Evolutionary conservation across 2,329 filamentous ascomycete genomes (phyloP), one percentile per base, ranked within the genome.

Genomic region (Pseudohalonectria lignicola): DNA sequence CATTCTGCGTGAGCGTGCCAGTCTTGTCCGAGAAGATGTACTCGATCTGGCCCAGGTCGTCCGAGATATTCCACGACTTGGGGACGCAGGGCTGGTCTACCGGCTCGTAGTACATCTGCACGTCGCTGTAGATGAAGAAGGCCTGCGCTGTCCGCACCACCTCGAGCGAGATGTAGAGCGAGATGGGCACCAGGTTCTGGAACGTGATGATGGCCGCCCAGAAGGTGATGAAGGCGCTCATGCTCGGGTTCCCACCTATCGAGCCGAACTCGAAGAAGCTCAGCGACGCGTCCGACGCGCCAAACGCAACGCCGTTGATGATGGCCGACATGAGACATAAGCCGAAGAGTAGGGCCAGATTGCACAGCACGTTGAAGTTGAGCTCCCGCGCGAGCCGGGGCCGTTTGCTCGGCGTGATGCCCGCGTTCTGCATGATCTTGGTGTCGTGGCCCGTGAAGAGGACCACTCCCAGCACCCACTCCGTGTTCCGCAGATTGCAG

Each of bases 341-440:
- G 54, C 79, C 54, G 52, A 94, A 80, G 12, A 98, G 74, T 48
- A 98, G 79, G 50, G 83, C 67, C 54, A 98, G 96, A 61, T 98
- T 98, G 72, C 88, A 94, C 43, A 96, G 74, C 57, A 98, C 88
- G 59, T 94, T 94, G 74, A 86, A 93, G 65, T 98, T 98, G 49
- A 98, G 74, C 56, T 94, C 88, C 45, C 86, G 82, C 38, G 88
- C 86, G 50, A 98, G 88, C 48, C 86, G 79, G 28, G 92, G 78
- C 45, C 90, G 83, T 66, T 98, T 98, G 56, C 79, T 94, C 11
- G 93, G 92, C 2, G 92, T 98, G 44, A 90, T 82, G 43, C 92
- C 92, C 20, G 92, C 85, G 56, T 98, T 98, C 66, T 95, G 83
- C 92, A 98, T 98, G 57, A 95, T 96, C 64, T 96, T 98, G 25